Percentiles rank a stretch among this genome's conserved stretches.
Evolutionary conservation across 208 protist genomes (phyloP).

Genomic region (Polymyxa betae): DNA sequence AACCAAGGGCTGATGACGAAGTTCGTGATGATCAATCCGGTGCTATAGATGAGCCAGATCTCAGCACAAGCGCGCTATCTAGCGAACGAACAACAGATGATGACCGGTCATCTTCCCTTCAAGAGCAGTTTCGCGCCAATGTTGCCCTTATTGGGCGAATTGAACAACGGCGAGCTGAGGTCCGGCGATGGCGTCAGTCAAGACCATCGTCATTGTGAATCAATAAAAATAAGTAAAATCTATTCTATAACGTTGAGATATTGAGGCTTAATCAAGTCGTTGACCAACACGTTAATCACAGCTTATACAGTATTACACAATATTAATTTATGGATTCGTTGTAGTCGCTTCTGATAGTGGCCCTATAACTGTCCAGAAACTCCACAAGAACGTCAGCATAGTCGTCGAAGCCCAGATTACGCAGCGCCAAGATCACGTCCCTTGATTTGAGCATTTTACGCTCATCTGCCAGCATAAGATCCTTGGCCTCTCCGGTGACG

Average conservation of each 20-base stretch:
- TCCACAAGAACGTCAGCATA: not conserved
- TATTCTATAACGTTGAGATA: no score
- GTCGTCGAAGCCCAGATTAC: constrained; percentile 24
- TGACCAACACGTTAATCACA: no score
- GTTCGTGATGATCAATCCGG: not conserved
- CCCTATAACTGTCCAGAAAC: not conserved
- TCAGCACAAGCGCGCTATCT: no score
- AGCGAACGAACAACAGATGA: not conserved
- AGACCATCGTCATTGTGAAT: no score
- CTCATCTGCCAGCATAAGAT: not conserved
- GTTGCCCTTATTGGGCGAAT: not conserved
- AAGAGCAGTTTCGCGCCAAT: not conserved
- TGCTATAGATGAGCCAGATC: no score
- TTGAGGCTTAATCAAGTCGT: no score
- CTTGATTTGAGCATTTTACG: not conserved
- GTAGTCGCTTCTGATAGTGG: no score
- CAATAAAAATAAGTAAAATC: no score
- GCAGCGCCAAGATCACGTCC: not conserved
- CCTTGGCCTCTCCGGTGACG: not conserved
- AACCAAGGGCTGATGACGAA: not conserved
- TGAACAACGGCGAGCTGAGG: not conserved
- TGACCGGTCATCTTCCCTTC: not conserved
- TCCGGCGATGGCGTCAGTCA: not conserved
- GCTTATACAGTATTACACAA: no score
- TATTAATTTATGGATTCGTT: no score